Base-by-base conservation (phyloP, 2,329 filamentous ascomycete species). In the Colletotrichum sp. region DNA sequence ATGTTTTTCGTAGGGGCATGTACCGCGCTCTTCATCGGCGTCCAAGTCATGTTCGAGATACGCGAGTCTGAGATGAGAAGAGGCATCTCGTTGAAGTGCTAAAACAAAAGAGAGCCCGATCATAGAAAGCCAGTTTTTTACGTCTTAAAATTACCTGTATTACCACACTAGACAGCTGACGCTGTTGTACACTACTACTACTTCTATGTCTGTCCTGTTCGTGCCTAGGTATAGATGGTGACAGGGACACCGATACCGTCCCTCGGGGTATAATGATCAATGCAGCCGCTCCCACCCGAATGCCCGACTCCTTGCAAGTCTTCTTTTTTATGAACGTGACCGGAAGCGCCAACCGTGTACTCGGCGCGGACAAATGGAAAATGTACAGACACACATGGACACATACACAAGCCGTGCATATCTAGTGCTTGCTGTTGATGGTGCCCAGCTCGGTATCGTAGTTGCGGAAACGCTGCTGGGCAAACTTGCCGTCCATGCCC, bases 41-140 rank as follows among this genome's bases (percentile, higher is more conserved):
- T 94, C 56, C 96, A 98, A 86, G 87, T 98, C 81, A 99, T 99
- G 97, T 98, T 98, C 87, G 97, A 99, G 87, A 91, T 97, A 79
- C 89, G 97, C 68, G 95, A 98, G 86, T 89, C 90, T 56, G 97
- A 99, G 88, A 91, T 93, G 85, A 91, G 96, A 80, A 92, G 91
- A 79, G 97, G 97, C 1, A 93, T 98, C 74, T 90, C 91, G 79
- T 83, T 98, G 84, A 98, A 95, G 86, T 98, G 95, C 83, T 98
- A 84, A 60, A n/a, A n/a, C 22, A 25, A 30, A 12, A 32, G 8
- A 25, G 58, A 22, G 58, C n/a, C 6, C 3, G n/a, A 13, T 52
- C n/a, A 52, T 52, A 52, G 43, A 52, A 22, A 52, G 43, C 43
- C 43, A 8, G 3, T 13, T 52, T 52, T 22, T n/a, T 34, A 62